Conservation (phyloP, 1,139 yeast genomes). For the Pichia sp. region DNA sequence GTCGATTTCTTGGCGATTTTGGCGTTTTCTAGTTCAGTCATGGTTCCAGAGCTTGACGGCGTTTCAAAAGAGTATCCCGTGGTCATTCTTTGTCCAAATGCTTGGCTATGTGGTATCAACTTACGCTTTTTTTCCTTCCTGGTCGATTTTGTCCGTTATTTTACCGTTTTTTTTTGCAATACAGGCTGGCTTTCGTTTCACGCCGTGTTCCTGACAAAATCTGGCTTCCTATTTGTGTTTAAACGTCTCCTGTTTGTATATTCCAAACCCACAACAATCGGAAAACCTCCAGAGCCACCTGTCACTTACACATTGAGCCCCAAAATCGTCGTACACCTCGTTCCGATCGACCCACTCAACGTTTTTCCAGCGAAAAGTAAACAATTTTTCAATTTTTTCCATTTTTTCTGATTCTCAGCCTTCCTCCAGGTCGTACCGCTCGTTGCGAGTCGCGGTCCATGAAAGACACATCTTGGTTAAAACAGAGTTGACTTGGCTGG, state of each 20-base stretch:
- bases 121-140: neutral
- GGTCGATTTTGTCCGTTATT: neutral
- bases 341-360: conserved; percentile 3
- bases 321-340: conserved; percentile 3
- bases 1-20: conserved; percentile 37
- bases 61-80: neutral
- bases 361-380: neutral
- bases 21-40: conserved; percentile 11
- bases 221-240: too few species aligned
- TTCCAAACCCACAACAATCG: too few species aligned
- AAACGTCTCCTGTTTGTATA: too few species aligned
- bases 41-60: neutral
- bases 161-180: too few species aligned
- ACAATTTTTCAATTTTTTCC: neutral
- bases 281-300: neutral
- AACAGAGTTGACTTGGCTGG: too few species aligned
- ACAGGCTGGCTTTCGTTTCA: too few species aligned
- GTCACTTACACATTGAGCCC: neutral
- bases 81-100: conserved; percentile 6
- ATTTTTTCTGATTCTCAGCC: neutral
- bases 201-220: too few species aligned
- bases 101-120: neutral
- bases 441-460: neutral
- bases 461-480: neutral
- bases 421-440: neutral